These are phyloP conservation scores for Termitomyces sp. DNA, from an alignment of 768 basidiomycete species.

Conservation along the genomic window DNA sequence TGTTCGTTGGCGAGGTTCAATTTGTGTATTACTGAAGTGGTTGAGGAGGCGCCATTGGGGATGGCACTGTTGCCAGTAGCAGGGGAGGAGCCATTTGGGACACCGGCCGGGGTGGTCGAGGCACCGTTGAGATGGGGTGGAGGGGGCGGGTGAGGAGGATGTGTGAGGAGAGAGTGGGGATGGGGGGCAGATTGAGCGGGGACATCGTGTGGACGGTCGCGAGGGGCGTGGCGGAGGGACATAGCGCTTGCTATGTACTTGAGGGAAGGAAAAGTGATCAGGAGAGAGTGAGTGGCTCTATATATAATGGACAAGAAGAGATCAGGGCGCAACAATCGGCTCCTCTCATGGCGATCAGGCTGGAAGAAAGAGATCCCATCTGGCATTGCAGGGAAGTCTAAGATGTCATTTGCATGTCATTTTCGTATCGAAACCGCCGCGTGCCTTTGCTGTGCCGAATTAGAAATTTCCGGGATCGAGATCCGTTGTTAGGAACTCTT, in stretches of 20 bases:
- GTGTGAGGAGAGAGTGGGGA: constrained; percentile 32
- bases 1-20: constrained; percentile 87
- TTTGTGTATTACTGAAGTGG: constrained; percentile 60
- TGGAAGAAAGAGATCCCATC: constrained; percentile 43
- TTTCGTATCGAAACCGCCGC: constrained; percentile 29
- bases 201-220: constrained; percentile 66
- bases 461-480: constrained; percentile 31
- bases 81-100: constrained; percentile 48
- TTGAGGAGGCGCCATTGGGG: constrained; percentile 27
- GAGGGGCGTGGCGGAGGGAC: constrained; percentile 61
- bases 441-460: constrained; percentile 53
- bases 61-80: constrained; percentile 34
- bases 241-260: too few relatives aligned
- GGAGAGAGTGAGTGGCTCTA: constrained; percentile 42
- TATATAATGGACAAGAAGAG: constrained; percentile 50
- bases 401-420: constrained; percentile 39
- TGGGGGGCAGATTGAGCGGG: constrained; percentile 32
- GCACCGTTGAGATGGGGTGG: constrained; percentile 54
- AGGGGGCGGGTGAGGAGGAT: constrained; percentile 33
- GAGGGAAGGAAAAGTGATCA: constrained; percentile 49
- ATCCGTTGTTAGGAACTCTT: constrained; percentile 7
- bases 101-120: constrained; percentile 35
- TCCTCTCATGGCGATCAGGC: constrained; percentile 65
- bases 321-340: constrained; percentile 41
- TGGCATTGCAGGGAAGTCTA: constrained; percentile 30